phyloP scores from a whole-genome alignment of 2,329 filamentous ascomycete genomes.

The Fusarium annulatum region DNA sequence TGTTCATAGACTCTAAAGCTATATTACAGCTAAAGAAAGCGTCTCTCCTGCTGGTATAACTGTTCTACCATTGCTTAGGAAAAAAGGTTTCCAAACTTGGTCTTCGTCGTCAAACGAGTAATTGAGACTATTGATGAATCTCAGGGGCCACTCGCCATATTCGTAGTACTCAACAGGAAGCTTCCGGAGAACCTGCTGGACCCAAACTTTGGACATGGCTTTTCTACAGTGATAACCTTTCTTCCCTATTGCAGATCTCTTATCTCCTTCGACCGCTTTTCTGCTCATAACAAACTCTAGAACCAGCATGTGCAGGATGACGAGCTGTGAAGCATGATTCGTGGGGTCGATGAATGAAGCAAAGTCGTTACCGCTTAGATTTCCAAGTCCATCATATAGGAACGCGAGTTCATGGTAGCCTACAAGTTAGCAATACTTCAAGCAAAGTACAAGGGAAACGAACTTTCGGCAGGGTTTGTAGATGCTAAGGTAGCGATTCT shows the following conservation, averaged over 20 bases:
- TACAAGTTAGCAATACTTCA: conserved; percentile 18
- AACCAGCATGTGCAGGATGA: conserved; percentile 53
- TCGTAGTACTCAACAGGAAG: conserved; percentile 46
- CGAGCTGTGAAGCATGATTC: conserved; percentile 49
- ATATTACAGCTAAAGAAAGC: neutral
- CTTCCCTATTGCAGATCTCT: neutral
- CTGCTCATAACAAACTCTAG: conserved; percentile 47
- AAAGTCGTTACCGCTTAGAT: conserved; percentile 48
- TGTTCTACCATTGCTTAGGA: conserved; percentile 27
- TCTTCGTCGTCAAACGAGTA: conserved; percentile 39
- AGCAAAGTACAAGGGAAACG: neutral
- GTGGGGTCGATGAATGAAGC: conserved; percentile 45
- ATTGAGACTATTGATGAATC: conserved; percentile 37
- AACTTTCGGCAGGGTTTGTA: conserved; percentile 47
- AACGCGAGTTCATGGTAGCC: conserved; percentile 43
- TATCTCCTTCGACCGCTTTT: conserved; percentile 23
- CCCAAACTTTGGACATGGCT: conserved; percentile 53
- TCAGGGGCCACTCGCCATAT: conserved; percentile 50
- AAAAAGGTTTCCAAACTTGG: conserved; percentile 40
- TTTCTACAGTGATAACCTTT: conserved; percentile 39
- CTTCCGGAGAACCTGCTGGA: conserved; percentile 48
- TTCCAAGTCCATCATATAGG: conserved; percentile 46
- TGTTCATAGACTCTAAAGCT: neutral
- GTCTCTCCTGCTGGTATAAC: conserved; percentile 8
- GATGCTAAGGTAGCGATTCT: conserved; percentile 42